Evolutionary conservation across 805 yeast genomes (phyloP), one percentile per base, ranked within the genome.

Genomic region (Wickerhamiella alocasiicola): DNA sequence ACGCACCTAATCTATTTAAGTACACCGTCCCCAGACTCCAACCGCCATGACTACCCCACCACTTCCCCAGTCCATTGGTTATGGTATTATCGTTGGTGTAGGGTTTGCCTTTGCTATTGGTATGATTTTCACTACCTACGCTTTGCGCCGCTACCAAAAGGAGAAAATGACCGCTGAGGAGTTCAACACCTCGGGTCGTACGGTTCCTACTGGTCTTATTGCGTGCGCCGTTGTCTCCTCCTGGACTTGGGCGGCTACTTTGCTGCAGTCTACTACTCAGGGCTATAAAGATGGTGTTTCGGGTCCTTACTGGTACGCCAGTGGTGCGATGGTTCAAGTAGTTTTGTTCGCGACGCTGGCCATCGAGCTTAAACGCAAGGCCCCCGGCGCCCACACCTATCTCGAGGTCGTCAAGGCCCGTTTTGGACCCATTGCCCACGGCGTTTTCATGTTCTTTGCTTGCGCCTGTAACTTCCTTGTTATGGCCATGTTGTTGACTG

Each of bases 211-310:
- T 0, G 91, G 91, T 36, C 66, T 87, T 49, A 78, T 84, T 46
- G 77, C 88, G 4, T 77, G 94, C 6, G 94, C 95, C 6, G 95
- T 87, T 23, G 95, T 85, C 6, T 77, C 88, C 9, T 77, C 88
- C 6, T 87, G 97, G 97, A 84, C 95, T 7, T 78, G 85, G 85
- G 81, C 81, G n/a, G 82, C 84, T 3, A 81, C 93, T 1, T 61
- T 81, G 36, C 64, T 81, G 24, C 76, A 76, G 28, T 75, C 84
- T 2, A 74, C 93, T 1, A 73, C 94, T 16, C 85, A 80, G 57
- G 82, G 82, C 17, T 85, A 81, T 60, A 64, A 64, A 31, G 67
- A 75, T 44, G 97, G 97, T 53, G 72, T 87, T 5, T 63, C 77
- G 25, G 94, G 94, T 36, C 79, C 88, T 11, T 76, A 70, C 55